Conservation (phyloP, 805 yeast species). For the Candida vartiovaarae region DNA sequence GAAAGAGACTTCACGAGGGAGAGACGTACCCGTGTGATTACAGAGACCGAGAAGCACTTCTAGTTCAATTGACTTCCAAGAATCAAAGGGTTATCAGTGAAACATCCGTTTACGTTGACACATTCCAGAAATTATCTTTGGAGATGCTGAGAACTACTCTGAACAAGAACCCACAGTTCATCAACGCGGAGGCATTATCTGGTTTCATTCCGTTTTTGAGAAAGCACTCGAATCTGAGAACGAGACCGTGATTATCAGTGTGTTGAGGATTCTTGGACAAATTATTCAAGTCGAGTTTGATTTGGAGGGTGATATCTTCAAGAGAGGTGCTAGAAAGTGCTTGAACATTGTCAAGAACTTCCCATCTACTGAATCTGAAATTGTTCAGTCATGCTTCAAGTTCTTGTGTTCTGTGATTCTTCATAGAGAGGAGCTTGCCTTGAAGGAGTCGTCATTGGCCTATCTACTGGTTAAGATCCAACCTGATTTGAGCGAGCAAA, state of each 20-base stretch:
- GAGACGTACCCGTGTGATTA: constrained; percentile 18
- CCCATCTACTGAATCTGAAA: constrained; percentile 69
- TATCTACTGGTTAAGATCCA: constrained; percentile 64
- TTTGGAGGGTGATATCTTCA: constrained; percentile 42
- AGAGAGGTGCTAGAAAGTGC: constrained; percentile 52
- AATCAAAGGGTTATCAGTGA: constrained; percentile 47
- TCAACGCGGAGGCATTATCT: constrained; percentile 51
- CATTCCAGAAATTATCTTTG: constrained; percentile 68
- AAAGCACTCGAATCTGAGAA: constrained; percentile 54
- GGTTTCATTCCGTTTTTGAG: constrained; percentile 74
- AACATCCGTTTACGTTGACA: constrained; percentile 46
- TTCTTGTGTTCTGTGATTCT: constrained; percentile 68
- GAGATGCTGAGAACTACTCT: constrained; percentile 71
- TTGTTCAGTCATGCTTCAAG: constrained; percentile 74
- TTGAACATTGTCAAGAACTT: constrained; percentile 62
- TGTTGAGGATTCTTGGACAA: constrained; percentile 55
- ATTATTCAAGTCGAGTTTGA: constrained; percentile 58
- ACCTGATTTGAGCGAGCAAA: constrained; percentile 89
- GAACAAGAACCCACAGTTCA: constrained; percentile 50
- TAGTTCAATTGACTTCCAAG: constrained; percentile 65
- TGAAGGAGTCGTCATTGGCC: constrained; percentile 67
- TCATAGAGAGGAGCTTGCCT: constrained; percentile 53
- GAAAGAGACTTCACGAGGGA: constrained; percentile 20
- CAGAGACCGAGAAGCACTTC: constrained; percentile 57
- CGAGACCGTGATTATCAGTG: constrained; percentile 69